Percentiles rank a stretch among this genome's conserved stretches.
Evolutionary conservation across 2,329 filamentous ascomycete species (phyloP).

Genomic region (Pestalotiopsis fici): DNA sequence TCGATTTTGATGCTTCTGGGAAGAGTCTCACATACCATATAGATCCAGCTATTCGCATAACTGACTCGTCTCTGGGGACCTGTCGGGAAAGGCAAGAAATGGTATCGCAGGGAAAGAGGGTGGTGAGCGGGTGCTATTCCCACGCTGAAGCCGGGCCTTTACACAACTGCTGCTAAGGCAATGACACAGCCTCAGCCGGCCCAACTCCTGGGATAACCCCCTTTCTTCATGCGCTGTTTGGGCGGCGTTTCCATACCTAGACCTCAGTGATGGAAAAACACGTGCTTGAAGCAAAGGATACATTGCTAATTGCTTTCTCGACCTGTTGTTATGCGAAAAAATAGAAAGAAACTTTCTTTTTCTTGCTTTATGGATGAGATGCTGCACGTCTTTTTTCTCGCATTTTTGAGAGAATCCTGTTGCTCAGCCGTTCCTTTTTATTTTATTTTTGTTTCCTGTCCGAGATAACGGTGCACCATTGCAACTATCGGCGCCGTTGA

Average conservation of each 20-base stretch:
- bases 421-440: not conserved
- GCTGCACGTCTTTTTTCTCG: not conserved
- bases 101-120: not conserved
- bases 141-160: not conserved
- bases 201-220: conserved; percentile 5
- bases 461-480: not conserved
- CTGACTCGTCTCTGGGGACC: not conserved
- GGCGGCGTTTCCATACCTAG: not conserved
- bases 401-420: not conserved
- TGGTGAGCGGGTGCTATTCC: not conserved
- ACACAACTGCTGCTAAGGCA: not conserved
- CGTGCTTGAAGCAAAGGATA: conserved; percentile 8
- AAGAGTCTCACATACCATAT: not conserved
- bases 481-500: not conserved
- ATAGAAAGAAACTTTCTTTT: not conserved
- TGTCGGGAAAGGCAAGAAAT: not conserved
- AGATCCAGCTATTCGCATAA: not conserved
- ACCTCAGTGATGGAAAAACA: conserved; percentile 3
- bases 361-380: not conserved
- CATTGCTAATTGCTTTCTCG: conserved; percentile 1
- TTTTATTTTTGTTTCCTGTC: not conserved
- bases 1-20: not conserved
- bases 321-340: not conserved
- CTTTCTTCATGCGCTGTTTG: conserved; percentile 1
- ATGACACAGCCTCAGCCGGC: conserved; percentile 8